Evolutionary conservation across 352 stramenopile genomes (phyloP).

Genomic region (Achlya hypogyna): DNA sequence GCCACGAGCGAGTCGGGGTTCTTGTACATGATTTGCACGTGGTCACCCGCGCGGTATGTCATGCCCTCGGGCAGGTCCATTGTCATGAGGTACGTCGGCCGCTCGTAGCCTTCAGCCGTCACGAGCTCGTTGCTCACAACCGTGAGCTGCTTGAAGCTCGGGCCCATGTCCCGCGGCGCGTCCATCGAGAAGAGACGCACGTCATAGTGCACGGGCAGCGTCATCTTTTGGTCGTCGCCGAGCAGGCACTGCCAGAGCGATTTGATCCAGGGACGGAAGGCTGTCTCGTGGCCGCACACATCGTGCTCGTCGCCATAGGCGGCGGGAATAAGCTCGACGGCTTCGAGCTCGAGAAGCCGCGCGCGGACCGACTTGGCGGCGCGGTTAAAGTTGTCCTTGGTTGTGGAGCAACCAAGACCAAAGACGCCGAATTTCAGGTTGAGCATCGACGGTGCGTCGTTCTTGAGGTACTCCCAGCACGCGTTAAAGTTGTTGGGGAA

Average conservation of each 20-base stretch:
- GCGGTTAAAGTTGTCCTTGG: constrained; percentile 19
- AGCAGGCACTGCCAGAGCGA: constrained; percentile 10
- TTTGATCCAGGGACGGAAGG: constrained; percentile 17
- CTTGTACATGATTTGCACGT: constrained; percentile 4
- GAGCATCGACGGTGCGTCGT: background rate
- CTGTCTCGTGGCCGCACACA: constrained; percentile 9
- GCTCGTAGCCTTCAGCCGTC: constrained; percentile 12
- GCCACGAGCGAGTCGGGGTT: constrained; percentile 4
- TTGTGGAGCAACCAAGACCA: constrained; percentile 9
- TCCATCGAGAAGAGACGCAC: background rate
- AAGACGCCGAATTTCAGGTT: constrained; percentile 18
- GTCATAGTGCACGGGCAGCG: constrained; percentile 13
- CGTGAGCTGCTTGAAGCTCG: background rate
- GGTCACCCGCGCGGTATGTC: constrained; percentile 10
- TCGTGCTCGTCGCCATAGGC: constrained; percentile 12
- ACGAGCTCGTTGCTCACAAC: constrained; percentile 13
- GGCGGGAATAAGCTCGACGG: background rate
- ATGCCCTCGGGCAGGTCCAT: constrained; percentile 1
- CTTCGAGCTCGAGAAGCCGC: background rate
- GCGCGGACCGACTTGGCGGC: constrained; percentile 6
- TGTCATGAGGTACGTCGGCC: constrained; percentile 18
- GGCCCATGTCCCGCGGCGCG: background rate
- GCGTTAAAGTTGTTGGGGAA: constrained; percentile 17
- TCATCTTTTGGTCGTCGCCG: constrained; percentile 17
- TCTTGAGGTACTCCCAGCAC: constrained; percentile 15